These are phyloP conservation scores for Piper longum DNA, from an alignment of 164 flowering plant genomes.

Conservation along the genomic window DNA sequence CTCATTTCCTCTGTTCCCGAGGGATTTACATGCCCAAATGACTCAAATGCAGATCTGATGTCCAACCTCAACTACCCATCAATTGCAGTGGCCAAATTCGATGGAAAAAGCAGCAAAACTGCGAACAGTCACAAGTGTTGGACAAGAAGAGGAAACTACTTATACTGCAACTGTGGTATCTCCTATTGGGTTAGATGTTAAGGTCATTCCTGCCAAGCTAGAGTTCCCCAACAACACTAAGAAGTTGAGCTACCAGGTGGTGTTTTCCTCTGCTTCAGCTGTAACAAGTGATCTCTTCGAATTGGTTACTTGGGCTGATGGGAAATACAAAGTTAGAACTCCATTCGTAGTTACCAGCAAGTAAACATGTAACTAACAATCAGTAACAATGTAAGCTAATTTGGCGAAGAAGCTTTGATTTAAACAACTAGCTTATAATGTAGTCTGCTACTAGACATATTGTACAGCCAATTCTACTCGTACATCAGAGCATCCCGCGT, in stretches of 20 bases:
- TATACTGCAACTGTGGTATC: constrained; percentile 30
- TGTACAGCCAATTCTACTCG: neutral
- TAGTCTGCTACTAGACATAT: neutral
- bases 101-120: constrained; percentile 21
- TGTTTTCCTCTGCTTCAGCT: constrained; percentile 19
- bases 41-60: constrained; percentile 26
- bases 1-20: constrained; percentile 22
- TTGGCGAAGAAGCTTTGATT: neutral
- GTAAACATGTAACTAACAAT: neutral
- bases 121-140: constrained; percentile 53
- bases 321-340: constrained; percentile 18
- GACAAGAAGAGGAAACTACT: constrained; percentile 21
- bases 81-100: constrained; percentile 38
- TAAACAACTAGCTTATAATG: neutral
- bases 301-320: constrained; percentile 20
- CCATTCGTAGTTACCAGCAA: constrained; percentile 14
- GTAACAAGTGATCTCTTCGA: constrained; percentile 14
- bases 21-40: constrained; percentile 37
- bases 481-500: no score
- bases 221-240: constrained; percentile 27
- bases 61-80: constrained; percentile 78
- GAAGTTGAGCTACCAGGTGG: constrained; percentile 41
- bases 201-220: constrained; percentile 39
- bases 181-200: constrained; percentile 30
- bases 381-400: neutral